Evolutionary conservation across 2,329 filamentous ascomycete species (phyloP).

Genomic region (Xylariaceae sp.): DNA sequence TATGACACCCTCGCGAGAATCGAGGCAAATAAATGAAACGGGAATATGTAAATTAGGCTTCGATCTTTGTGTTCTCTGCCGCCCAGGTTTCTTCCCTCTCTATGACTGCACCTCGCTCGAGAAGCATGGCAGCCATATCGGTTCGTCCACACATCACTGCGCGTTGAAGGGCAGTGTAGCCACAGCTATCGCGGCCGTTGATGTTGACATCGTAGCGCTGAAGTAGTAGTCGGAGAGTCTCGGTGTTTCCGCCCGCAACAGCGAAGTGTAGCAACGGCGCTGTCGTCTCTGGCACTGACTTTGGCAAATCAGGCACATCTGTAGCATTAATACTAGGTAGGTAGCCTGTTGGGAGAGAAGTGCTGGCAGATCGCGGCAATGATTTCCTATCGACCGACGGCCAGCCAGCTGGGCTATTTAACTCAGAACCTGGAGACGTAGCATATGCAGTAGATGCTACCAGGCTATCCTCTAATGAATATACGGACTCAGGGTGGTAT

Average conservation of each 20-base stretch:
- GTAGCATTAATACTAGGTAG: slow-evolving; percentile 8
- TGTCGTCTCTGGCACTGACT: slow-evolving; percentile 28
- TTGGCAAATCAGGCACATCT: slow-evolving; percentile 17
- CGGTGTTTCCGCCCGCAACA: slow-evolving; percentile 30
- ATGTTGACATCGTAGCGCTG: slow-evolving; percentile 30
- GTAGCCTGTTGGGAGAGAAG: slow-evolving; percentile 22
- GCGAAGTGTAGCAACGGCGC: slow-evolving; percentile 34
- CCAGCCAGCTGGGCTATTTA: slow-evolving; percentile 27
- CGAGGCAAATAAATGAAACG: too few relatives aligned
- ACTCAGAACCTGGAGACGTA: slow-evolving; percentile 26
- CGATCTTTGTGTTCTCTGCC: not conserved
- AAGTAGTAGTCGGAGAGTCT: slow-evolving; percentile 30
- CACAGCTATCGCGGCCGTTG: slow-evolving; percentile 29
- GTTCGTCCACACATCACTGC: slow-evolving; percentile 32
- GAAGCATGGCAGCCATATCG: slow-evolving; percentile 32
- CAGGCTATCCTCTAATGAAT: slow-evolving; percentile 26
- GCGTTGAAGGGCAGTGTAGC: slow-evolving; percentile 33
- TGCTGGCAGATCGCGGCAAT: slow-evolving; percentile 19
- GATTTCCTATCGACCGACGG: slow-evolving; percentile 23
- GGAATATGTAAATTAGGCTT: not conserved
- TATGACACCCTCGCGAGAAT: too few relatives aligned
- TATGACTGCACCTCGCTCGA: slow-evolving; percentile 30
- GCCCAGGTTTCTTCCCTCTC: slow-evolving; percentile 25
- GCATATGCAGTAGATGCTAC: slow-evolving; percentile 26
- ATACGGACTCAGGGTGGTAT: slow-evolving; percentile 28